Percentiles rank a stretch among this genome's conserved stretches.
phyloP scores from a whole-genome alignment of 2,329 filamentous ascomycete genomes.

The Scolecobasidium constrictum region DNA sequence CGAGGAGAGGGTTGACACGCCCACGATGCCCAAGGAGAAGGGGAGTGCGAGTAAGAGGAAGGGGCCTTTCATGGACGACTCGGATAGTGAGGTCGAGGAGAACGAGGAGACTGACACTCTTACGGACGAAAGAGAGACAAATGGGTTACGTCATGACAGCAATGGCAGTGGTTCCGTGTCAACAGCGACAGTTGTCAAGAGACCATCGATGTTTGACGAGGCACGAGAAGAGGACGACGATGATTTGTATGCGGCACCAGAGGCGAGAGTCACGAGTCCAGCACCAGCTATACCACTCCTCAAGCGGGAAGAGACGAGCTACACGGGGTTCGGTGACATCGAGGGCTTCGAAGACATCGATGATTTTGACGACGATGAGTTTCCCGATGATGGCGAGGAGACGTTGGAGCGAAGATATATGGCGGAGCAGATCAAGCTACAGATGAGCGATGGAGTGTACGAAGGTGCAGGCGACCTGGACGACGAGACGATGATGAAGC shows the following conservation, averaged over 20 bases:
- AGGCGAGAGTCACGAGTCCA: background rate
- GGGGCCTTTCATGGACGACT: constrained; percentile 63
- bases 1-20: constrained; percentile 9
- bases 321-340: constrained; percentile 39
- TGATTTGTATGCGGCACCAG: background rate
- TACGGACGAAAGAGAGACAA: background rate
- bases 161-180: background rate
- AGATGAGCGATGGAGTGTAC: constrained; percentile 36
- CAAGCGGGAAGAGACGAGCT: constrained; percentile 39
- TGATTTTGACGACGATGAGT: constrained; percentile 50
- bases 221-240: background rate
- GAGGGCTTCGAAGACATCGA: constrained; percentile 40
- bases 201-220: background rate
- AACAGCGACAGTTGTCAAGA: background rate
- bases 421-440: constrained; percentile 53
- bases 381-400: constrained; percentile 41
- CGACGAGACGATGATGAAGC: constrained; percentile 22
- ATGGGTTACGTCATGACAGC: background rate
- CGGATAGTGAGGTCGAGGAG: constrained; percentile 45
- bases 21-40: constrained; percentile 10
- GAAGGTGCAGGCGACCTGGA: constrained; percentile 44
- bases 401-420: constrained; percentile 51
- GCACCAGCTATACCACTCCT: constrained; percentile 18
- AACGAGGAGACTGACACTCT: constrained; percentile 1
- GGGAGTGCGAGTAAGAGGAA: constrained; percentile 24